These are phyloP conservation scores for Neonectria faginata DNA, from an alignment of 2,329 filamentous ascomycete genomes.

Conservation along the genomic window DNA sequence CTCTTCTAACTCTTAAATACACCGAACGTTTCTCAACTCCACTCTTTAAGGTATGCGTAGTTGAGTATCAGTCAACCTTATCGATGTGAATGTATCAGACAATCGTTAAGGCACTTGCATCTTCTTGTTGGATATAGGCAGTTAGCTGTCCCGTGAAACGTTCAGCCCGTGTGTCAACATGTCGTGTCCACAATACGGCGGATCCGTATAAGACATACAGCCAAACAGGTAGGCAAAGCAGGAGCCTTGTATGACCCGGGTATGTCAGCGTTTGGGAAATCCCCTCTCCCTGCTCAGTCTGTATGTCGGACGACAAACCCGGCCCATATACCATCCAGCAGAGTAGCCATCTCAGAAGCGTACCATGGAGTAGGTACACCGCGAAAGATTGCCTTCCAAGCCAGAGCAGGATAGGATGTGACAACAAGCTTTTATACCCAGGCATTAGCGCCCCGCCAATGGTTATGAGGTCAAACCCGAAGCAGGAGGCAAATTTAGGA, in stretches of 20 bases:
- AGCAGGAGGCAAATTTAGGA: not conserved
- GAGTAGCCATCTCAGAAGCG: not conserved
- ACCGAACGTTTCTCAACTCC: too few relatives aligned
- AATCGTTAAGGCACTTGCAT: not conserved
- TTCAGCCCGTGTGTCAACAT: not conserved
- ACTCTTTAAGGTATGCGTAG: not conserved
- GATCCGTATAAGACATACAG: not conserved
- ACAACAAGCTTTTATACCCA: not conserved
- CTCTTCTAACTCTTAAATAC: too few relatives aligned
- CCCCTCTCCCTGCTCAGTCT: not conserved
- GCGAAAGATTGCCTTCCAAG: not conserved
- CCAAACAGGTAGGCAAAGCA: constrained; percentile 2
- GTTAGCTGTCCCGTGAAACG: not conserved
- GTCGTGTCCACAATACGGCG: not conserved
- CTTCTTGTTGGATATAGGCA: not conserved
- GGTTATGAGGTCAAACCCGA: not conserved
- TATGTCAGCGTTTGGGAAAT: not conserved
- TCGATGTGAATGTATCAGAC: not conserved
- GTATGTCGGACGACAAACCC: not conserved
- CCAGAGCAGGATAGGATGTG: not conserved
- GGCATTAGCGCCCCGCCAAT: not conserved
- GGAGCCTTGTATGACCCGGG: not conserved
- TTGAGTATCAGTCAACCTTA: not conserved
- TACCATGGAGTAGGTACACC: constrained; percentile 1
- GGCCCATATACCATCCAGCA: constrained; percentile 2